These are phyloP conservation scores for Papiliotrema flavescens DNA, from an alignment of 1,284 basidiomycete species.

Conservation along the genomic window DNA sequence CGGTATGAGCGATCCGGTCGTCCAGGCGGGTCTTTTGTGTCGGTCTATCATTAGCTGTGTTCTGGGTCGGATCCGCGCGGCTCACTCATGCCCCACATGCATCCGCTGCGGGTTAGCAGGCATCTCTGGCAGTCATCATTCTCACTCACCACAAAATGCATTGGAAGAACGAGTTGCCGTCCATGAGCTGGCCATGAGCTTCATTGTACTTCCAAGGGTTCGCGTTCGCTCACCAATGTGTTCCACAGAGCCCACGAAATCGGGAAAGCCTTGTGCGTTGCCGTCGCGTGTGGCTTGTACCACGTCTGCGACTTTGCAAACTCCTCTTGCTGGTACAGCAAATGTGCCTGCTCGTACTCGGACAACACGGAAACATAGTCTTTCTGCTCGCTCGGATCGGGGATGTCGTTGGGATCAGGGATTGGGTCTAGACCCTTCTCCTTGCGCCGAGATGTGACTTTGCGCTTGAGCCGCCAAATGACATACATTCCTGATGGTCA, in stretches of 20 bases:
- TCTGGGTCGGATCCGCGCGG: neutral
- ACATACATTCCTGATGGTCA: slow-evolving; percentile 58
- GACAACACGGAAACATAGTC: slow-evolving; percentile 65
- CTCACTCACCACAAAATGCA: slow-evolving; percentile 28
- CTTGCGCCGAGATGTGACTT: slow-evolving; percentile 57
- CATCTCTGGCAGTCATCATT: neutral
- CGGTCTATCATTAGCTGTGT: slow-evolving; percentile 19
- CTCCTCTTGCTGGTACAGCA: slow-evolving; percentile 57
- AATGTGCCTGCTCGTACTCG: slow-evolving; percentile 64
- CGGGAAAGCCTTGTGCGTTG: slow-evolving; percentile 78
- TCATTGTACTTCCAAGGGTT: slow-evolving; percentile 16
- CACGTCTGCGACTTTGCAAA: slow-evolving; percentile 59
- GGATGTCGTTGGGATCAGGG: slow-evolving; percentile 69
- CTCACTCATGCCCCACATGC: slow-evolving; percentile 71
- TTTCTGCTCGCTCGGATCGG: slow-evolving; percentile 67
- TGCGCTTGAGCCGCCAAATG: slow-evolving; percentile 69
- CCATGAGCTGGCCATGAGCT: slow-evolving; percentile 54
- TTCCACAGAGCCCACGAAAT: slow-evolving; percentile 58
- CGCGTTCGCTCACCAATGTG: slow-evolving; percentile 29
- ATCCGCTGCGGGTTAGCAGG: slow-evolving; percentile 53
- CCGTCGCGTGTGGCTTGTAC: slow-evolving; percentile 82
- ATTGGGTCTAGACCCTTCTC: slow-evolving; percentile 64
- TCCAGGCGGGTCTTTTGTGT: slow-evolving; percentile 51
- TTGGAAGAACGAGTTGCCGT: slow-evolving; percentile 78
- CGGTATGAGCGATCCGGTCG: slow-evolving; percentile 67